Conservation (phyloP, 192 early-diverging fungal species). For the Linnemannia zychae region DNA sequence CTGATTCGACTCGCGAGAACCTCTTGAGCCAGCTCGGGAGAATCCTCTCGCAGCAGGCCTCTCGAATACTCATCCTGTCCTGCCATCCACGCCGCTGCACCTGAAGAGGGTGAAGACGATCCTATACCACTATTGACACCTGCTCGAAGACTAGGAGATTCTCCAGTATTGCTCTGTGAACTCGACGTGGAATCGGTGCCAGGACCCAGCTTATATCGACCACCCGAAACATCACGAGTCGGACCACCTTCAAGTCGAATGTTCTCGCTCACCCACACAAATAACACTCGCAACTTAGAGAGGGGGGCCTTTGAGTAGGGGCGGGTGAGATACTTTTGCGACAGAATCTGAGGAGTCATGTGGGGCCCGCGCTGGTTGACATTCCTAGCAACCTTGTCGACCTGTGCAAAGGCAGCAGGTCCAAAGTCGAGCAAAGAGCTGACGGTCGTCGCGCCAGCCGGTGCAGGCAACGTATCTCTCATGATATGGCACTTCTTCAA, state of each 20-base stretch:
- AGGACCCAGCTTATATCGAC: slow-evolving; percentile 43
- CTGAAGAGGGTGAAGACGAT: not conserved
- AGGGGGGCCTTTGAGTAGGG: slow-evolving; percentile 71
- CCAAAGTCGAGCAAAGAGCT: slow-evolving; percentile 25
- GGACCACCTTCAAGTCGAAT: slow-evolving; percentile 60
- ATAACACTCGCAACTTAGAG: slow-evolving; percentile 73
- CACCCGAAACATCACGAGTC: slow-evolving; percentile 45
- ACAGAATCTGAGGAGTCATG: slow-evolving; percentile 71
- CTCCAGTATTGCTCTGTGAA: not conserved
- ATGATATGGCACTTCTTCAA: slow-evolving; percentile 31
- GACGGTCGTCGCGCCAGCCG: not conserved
- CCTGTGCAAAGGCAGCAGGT: slow-evolving; percentile 63
- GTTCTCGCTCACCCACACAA: slow-evolving; percentile 79
- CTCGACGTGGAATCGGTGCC: slow-evolving; percentile 27
- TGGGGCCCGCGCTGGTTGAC: slow-evolving; percentile 70
- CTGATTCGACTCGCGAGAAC: slow-evolving; percentile 55
- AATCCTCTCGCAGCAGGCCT: slow-evolving; percentile 49
- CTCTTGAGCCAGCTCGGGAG: slow-evolving; percentile 57
- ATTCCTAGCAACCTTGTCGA: slow-evolving; percentile 76
- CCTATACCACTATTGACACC: not conserved
- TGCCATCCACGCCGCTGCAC: slow-evolving; percentile 21
- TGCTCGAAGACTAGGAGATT: slow-evolving; percentile 5
- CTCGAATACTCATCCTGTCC: slow-evolving; percentile 41
- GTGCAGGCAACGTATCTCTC: not conserved
- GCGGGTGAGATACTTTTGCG: slow-evolving; percentile 74